Percentiles rank a stretch among this genome's conserved stretches.
These are phyloP conservation scores for Solanum hybrid DNA, from an alignment of 305 asterid genomes.

Conservation along the genomic window DNA sequence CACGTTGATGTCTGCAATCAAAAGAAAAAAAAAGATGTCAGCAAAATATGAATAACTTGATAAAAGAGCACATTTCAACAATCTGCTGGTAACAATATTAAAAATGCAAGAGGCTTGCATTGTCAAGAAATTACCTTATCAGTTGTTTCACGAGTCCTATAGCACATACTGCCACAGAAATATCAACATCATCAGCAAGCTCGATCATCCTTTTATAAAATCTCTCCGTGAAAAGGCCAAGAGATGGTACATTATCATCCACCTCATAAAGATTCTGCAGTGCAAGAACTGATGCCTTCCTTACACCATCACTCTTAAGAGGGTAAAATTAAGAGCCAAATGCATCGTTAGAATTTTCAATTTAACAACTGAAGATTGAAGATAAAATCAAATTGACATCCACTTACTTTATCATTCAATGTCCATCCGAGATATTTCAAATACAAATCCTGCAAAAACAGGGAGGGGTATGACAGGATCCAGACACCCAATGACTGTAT, in stretches of 20 bases:
- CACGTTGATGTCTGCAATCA: conserved; percentile 73
- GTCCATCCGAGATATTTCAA: conserved; percentile 99
- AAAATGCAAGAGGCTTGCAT: neutral
- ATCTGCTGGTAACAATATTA: conserved; percentile 11
- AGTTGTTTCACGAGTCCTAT: conserved; percentile 95
- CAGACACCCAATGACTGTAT: conserved; percentile 95
- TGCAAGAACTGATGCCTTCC: conserved; percentile 86
- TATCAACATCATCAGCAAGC: conserved; percentile 95
- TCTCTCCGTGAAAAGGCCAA: conserved; percentile 88
- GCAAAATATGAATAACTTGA: conserved; percentile 22
- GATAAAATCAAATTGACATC: conserved; percentile 4
- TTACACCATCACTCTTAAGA: conserved; percentile 82
- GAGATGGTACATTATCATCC: conserved; percentile 93
- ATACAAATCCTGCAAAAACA: conserved; percentile 93
- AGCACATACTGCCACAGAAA: conserved; percentile 96
- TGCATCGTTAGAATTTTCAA: conserved; percentile 16
- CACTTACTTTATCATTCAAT: conserved; percentile 87
- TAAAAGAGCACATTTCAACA: conserved; percentile 17
- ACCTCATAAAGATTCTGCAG: conserved; percentile 89
- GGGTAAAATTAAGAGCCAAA: conserved; percentile 10
- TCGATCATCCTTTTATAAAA: conserved; percentile 87
- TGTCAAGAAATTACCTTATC: conserved; percentile 43
- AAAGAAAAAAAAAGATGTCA: conserved; percentile 34
- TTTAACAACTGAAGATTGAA: conserved; percentile 3
- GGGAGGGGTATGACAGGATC: conserved; percentile 84